Base-by-base conservation (phyloP, 305 asterid genomes). In the Fraxinus ornus region DNA sequence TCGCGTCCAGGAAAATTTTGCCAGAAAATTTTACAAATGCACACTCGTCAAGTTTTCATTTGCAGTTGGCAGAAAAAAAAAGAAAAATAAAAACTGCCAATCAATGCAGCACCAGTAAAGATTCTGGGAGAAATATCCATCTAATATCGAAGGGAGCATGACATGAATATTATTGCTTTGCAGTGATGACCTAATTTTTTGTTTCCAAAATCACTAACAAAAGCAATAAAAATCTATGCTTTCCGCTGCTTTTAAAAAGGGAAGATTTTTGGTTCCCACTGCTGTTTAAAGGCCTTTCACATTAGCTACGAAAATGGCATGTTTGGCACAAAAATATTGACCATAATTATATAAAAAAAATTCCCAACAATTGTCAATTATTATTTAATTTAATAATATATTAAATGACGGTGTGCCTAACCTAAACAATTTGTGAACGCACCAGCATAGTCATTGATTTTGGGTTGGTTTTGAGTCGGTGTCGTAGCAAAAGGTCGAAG, bases 401-500 rank as follows among this genome's bases (percentile, higher is more conserved):
- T 44, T 47, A 12, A 47, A 17, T 17, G 22, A 52, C 62, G 22
- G 62, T 52, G 62, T 52, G 62, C 19, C 2, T 5, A 49, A 52
- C 62, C 62, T 22, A 52, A 52, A 52, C 22, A 17, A 17, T 52
- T 62, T 22, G 15, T 62, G 17, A 22, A 22, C 72, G 72, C 30
- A 6, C 32, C 2, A 17, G 72, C 13, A 6, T 15, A 22, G 15
- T 7, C 33, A 3, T 60, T 21, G 32, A 60, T 21, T 21, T 60
- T 2, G 30, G 9, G 82, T 77, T 4, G 82, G 41, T 32, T 37
- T 19, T 2, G 60, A 22, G 83, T 57, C 83, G 5, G 33, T 39
- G 83, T 78, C 83, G 84, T 57, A 21, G 64, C 80, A 15, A 60
- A 71, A 72, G n/a, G 80, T 81, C 73, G 74, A 60, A 35, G 30